Conservation (phyloP, 495 filamentous ascomycete genomes). For the Xylaria cubensis region DNA sequence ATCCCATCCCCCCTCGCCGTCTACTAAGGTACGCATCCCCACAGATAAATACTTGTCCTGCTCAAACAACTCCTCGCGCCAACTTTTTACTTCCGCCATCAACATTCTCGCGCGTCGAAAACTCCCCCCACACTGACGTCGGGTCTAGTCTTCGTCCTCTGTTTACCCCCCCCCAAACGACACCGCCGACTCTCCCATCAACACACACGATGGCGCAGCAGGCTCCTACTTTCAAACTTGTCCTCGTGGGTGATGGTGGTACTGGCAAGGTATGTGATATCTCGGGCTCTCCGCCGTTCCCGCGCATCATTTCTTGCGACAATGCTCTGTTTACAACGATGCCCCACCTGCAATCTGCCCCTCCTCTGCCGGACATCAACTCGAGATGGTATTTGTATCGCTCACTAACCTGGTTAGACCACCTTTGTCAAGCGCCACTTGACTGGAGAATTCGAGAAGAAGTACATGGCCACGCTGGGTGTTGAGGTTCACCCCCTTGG, state of each 20-base stretch:
- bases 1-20: not conserved
- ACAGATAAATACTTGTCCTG: constrained; percentile 6
- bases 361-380: constrained; percentile 24
- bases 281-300: constrained; percentile 12
- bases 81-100: constrained; percentile 7
- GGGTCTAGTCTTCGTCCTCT: constrained; percentile 43
- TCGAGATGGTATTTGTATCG: constrained; percentile 28
- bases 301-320: constrained; percentile 25
- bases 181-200: constrained; percentile 30
- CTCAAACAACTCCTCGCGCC: not conserved
- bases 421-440: constrained; percentile 99
- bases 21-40: constrained; percentile 19
- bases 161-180: constrained; percentile 47
- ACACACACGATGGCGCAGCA: constrained; percentile 62
- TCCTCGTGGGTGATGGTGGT: constrained; percentile 99
- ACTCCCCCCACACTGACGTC: constrained; percentile 38
- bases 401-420: constrained; percentile 66
- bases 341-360: constrained; percentile 38
- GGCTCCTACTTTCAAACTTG: constrained; percentile 92
- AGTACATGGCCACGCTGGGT: constrained; percentile 99
- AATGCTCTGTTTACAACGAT: constrained; percentile 31
- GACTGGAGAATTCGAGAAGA: constrained; percentile 99
- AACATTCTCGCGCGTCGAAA: constrained; percentile 20
- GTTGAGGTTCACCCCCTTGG: constrained; percentile 97
- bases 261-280: constrained; percentile 90